A percentile compares a stretch with the other conserved stretches of the same genome.
phyloP scores from a whole-genome alignment of 1,139 yeast species.

The Kodamaea plutei region DNA sequence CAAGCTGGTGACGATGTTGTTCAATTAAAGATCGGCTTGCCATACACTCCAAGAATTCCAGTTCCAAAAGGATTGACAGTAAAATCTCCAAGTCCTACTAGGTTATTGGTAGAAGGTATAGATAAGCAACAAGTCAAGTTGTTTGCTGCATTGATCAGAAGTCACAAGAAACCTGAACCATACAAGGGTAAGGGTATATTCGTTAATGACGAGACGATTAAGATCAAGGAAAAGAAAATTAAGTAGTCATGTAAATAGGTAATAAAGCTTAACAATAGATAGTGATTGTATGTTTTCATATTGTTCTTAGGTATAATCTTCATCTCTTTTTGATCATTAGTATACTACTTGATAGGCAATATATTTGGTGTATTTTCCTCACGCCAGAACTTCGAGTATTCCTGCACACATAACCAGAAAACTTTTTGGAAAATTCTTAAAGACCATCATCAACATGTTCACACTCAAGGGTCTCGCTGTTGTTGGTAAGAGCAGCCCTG shows the following conservation, averaged over 20 bases:
- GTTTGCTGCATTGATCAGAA: conserved; percentile 86
- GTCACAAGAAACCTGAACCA: conserved; percentile 93
- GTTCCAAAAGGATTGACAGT: conserved; percentile 78
- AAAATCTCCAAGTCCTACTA: conserved; percentile 79
- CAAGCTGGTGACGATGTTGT: conserved; percentile 58
- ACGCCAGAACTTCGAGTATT: too few species aligned
- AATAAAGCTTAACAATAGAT: conserved; percentile 1
- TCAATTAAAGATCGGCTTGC: conserved; percentile 71
- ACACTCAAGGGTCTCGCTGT: background rate
- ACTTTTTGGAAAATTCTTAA: too few species aligned
- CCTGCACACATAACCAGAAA: conserved; percentile 1
- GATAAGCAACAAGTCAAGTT: conserved; percentile 84
- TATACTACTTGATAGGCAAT: too few species aligned
- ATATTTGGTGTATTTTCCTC: too few species aligned
- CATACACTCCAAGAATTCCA: conserved; percentile 65
- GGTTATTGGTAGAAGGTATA: conserved; percentile 79
- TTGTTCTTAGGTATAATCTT: too few species aligned
- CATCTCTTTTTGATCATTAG: too few species aligned
- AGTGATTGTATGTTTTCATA: too few species aligned
- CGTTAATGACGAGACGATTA: conserved; percentile 86
- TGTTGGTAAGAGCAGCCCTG: background rate
- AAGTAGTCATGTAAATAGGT: conserved; percentile 47
- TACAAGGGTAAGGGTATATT: conserved; percentile 98
- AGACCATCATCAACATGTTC: conserved; percentile 1
- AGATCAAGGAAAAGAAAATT: conserved; percentile 86